Evolutionary conservation across 2,329 filamentous ascomycete genomes (phyloP).

Genomic region (Sporothrix humicola): DNA sequence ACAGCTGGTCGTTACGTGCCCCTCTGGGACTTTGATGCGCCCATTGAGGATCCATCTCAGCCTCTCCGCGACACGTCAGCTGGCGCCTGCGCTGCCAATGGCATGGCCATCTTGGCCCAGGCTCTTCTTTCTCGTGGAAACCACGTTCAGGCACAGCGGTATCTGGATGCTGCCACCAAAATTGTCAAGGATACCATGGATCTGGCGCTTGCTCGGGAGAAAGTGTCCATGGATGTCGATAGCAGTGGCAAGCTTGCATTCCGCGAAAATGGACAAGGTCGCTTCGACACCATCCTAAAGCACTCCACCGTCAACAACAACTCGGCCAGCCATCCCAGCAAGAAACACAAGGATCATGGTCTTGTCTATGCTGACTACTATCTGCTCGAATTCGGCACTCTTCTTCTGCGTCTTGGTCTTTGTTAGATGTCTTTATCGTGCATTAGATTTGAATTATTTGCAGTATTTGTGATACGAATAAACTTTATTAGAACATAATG

Average conservation of each 20-base stretch:
- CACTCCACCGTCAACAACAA: slow-evolving; percentile 15
- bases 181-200: slow-evolving; percentile 6
- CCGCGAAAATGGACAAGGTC: neutral
- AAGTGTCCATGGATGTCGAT: neutral
- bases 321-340: neutral
- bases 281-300: slow-evolving; percentile 13
- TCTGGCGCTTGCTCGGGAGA: neutral
- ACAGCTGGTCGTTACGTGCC: slow-evolving; percentile 1
- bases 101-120: slow-evolving; percentile 1
- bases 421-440: neutral
- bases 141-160: neutral
- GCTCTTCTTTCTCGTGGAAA: neutral
- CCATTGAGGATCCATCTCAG: neutral
- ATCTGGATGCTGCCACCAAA: neutral
- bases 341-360: slow-evolving; percentile 1
- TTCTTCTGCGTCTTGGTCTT: slow-evolving; percentile 16
- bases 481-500: too few relatives aligned
- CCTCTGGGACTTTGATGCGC: slow-evolving; percentile 8
- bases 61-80: neutral
- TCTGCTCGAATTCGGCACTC: slow-evolving; percentile 19
- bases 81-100: neutral
- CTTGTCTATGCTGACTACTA: slow-evolving; percentile 27
- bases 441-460: neutral
- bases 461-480: neutral
- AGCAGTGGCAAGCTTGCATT: neutral